phyloP scores from a whole-genome alignment of 345 rosid species.

The Murraya paniculata region DNA sequence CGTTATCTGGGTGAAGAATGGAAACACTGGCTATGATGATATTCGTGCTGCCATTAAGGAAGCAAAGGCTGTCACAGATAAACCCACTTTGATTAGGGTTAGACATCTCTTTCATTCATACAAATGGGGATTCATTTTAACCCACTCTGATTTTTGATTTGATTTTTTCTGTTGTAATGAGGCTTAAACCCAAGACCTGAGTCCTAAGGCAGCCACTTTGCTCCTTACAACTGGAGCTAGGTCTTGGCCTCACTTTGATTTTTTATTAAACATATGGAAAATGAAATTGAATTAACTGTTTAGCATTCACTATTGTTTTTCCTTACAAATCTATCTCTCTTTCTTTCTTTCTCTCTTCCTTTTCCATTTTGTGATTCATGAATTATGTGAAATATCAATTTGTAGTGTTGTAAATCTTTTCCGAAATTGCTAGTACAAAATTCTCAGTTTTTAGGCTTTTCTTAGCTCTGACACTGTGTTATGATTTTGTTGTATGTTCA shows the following conservation, averaged over 20 bases:
- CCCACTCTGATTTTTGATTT: too few relatives aligned
- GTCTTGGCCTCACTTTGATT: neutral
- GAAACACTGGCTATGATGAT: constrained; percentile 97
- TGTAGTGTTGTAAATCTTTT: neutral
- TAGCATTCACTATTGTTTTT: neutral
- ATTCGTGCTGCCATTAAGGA: constrained; percentile 98
- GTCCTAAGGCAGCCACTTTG: too few relatives aligned
- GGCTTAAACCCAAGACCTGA: too few relatives aligned
- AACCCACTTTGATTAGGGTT: constrained; percentile 88
- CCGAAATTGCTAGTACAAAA: neutral
- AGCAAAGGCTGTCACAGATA: constrained; percentile 94
- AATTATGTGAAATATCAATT: neutral
- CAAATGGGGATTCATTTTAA: neutral
- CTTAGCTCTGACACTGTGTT: neutral
- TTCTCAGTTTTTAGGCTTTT: neutral
- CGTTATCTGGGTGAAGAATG: constrained; percentile 99
- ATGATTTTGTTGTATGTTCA: neutral
- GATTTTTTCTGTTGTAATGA: too few relatives aligned
- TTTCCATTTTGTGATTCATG: neutral
- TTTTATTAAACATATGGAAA: neutral
- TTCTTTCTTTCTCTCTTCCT: neutral
- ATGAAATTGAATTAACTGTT: neutral
- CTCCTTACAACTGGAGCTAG: too few relatives aligned
- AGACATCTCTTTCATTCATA: constrained; percentile 5
- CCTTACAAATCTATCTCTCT: neutral